Evolutionary conservation across 2,329 filamentous ascomycete species (phyloP).

Genomic region (Aspergillus ochraceus): DNA sequence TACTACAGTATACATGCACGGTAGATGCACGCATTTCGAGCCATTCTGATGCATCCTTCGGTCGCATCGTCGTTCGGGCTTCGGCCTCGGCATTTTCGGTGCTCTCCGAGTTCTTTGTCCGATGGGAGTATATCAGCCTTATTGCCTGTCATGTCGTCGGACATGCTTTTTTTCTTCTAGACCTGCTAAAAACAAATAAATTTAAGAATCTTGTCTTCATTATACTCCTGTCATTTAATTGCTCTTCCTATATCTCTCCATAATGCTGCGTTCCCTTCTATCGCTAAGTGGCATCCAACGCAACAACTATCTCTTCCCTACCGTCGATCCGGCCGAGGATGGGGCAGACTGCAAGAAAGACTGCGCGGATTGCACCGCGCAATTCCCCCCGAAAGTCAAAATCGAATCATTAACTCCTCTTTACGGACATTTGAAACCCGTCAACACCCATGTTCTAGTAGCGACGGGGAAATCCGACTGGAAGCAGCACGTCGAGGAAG

Average conservation of each 20-base stretch:
- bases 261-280: conserved; percentile 35
- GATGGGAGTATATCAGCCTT: not conserved
- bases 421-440: conserved; percentile 39
- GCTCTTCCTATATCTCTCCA: not conserved
- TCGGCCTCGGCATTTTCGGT: conserved; percentile 2
- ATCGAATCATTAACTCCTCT: conserved; percentile 31
- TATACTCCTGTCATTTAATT: not conserved
- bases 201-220: too few species aligned
- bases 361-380: conserved; percentile 38
- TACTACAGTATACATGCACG: not conserved
- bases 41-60: not conserved
- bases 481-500: conserved; percentile 34
- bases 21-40: not conserved
- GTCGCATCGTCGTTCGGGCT: not conserved
- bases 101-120: not conserved
- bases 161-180: not conserved
- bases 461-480: conserved; percentile 41
- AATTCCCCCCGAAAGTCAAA: conserved; percentile 37
- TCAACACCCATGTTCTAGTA: conserved; percentile 37
- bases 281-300: conserved; percentile 24
- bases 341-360: conserved; percentile 37
- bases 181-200: too few species aligned
- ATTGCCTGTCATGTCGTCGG: not conserved
- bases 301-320: conserved; percentile 37
- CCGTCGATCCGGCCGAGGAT: conserved; percentile 33